Base-by-base conservation (phyloP, 2,329 filamentous ascomycete species). In the Colletotrichum costaricense region DNA sequence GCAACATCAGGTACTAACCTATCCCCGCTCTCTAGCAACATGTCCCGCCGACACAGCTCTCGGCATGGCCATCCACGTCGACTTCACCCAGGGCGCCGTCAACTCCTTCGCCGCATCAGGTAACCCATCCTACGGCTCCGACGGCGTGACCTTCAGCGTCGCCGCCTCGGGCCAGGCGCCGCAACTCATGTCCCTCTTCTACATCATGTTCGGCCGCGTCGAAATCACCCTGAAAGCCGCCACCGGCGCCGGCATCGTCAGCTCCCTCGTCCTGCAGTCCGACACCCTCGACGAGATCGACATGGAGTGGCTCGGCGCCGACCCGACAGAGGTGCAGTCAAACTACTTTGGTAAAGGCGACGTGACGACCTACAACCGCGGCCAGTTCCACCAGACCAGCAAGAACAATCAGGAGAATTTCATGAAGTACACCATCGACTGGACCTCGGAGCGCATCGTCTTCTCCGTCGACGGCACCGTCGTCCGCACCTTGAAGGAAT, bases 151-250 rank as follows among this genome's bases (percentile, higher is more conserved):
- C 19, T 97, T 99, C 81, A 95, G 94, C 30, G 92, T 99, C 65
- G 84, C 90, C 65, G 86, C 92, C 79, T 88, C 92, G 63, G 95
- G 96, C 70, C 94, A 99, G 80, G 90, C 95, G 3, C 97, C 97
- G 0, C 93, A 96, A 81, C 90, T 99, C 74, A 89, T 89, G 76
- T 97, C 95, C 74, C 91, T 97, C 79, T 98, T 97, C 90, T 98
- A 98, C 88, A 98, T 99, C 86, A 98, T 99, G 97, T 99, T 98
- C 82, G 97, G 97, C 77, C 93, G 93, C 75, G 94, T 98, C 80
- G 93, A 97, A 76, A 90, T 95, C 77, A 92, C 91, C 38, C 89
- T 98, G 86, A 95, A 96, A 84, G 92, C 94, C 30, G 95, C 97
- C 11, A 93, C 95, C 0, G 97, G 97, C 8, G 92, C 90, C 11